These are phyloP conservation scores for Ceratocystiopsis minuta DNA, from an alignment of 2,329 filamentous ascomycete species.

Conservation along the genomic window DNA sequence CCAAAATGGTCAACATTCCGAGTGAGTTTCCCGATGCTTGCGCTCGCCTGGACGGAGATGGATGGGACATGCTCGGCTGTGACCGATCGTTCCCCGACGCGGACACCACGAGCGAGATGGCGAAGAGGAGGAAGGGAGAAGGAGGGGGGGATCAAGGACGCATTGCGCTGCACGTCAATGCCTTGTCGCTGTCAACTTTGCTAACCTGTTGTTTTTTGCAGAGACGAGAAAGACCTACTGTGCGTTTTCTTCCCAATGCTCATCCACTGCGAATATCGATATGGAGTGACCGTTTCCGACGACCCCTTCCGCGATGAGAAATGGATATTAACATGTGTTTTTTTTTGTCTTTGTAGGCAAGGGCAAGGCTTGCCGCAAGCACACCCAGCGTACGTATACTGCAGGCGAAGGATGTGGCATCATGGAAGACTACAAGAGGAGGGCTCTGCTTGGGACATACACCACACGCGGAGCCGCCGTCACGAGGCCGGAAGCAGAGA, in stretches of 20 bases:
- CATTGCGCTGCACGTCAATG: no score
- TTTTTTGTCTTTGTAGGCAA: constrained; percentile 40
- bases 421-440: no score
- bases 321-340: constrained; percentile 5
- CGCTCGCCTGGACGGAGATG: no score
- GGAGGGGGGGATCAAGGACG: no score
- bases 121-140: no score
- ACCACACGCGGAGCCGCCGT: no score
- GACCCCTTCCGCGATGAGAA: not conserved
- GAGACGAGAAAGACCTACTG: constrained; percentile 13
- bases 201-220: constrained; percentile 6
- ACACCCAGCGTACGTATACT: constrained; percentile 33
- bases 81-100: no score
- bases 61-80: no score
- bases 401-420: no score
- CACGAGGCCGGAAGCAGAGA: not conserved
- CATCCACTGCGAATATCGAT: no score
- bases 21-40: constrained; percentile 16
- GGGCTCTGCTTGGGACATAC: no score
- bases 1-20: constrained; percentile 58
- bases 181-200: not conserved
- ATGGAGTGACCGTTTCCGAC: not conserved
- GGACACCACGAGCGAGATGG: no score
- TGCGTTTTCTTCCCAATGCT: constrained; percentile 2
- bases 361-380: constrained; percentile 63